Base-by-base conservation (phyloP, 2,329 filamentous ascomycete genomes). In the Xylaria sp. region DNA sequence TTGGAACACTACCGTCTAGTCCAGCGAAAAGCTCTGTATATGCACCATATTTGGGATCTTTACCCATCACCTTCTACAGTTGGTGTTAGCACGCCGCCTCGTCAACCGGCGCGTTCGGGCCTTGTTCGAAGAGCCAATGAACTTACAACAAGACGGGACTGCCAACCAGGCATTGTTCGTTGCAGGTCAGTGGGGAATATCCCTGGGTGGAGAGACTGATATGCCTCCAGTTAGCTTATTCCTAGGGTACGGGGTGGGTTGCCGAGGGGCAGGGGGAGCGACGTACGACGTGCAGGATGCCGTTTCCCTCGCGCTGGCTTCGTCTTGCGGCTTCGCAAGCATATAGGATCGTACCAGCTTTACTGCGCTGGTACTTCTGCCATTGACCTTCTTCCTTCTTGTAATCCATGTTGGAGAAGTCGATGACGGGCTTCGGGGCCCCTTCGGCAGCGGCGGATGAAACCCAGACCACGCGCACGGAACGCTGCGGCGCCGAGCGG, bases 21-120 rank as follows among this genome's bases (percentile, higher is more conserved):
- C 76, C 78, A 11, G 76, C 76, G 47, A 71, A 80, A 0, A 81
- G 63, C 62, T 78, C 72, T 0, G 78, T 79, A 64, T 79, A 80
- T 0, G 74, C 76, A 6, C 78, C 78, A 38, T 70, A 64, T 40
- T 72, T 59, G 1, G 67, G 35, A 4, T 67, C 63, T 49, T 70
- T 68, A 1, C 46, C 48, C 1, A 68, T 1, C 2, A 63, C n/a
- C 17, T 54, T 25, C 5, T 59, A 41, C 25, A 64, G 1, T 25
- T 51, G 48, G 65, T 19, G 58, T 54, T 13, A 65, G 11, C 4
- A 48, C 15, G 27, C 13, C 31, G 8, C 53, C 54, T 23, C 57
- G 29, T 11, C 15, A 13, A 3, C 15, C 6, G 9, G 15, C 10
- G 17, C 11, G 10, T n/a, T 11, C 23, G 1, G 6, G 17, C 5